A percentile compares a stretch with the other conserved stretches of the same genome.
phyloP scores from a whole-genome alignment of 345 rosid genomes.

The Trapa bicornis region DNA sequence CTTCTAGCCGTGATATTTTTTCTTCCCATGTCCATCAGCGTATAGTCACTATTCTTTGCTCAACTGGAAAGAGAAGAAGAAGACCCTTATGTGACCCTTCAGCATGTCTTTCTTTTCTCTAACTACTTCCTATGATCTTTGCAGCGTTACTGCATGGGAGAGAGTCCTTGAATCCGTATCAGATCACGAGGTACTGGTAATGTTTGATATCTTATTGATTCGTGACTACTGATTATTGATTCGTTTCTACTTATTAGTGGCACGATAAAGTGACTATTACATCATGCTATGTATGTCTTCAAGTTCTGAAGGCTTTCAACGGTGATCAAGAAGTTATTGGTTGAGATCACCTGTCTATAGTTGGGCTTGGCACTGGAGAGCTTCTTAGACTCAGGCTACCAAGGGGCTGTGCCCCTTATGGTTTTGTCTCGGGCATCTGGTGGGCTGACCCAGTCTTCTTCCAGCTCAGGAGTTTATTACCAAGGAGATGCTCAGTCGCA shows the following conservation, averaged over 20 bases:
- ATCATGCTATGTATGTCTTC: constrained; percentile 4
- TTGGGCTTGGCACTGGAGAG: constrained; percentile 58
- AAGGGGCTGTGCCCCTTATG: constrained; percentile 45
- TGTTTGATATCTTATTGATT: background rate
- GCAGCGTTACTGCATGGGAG: background rate
- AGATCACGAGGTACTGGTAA: constrained; percentile 17
- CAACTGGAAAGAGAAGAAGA: background rate
- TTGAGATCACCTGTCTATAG: constrained; percentile 10
- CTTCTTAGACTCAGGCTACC: constrained; percentile 53
- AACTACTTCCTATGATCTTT: background rate
- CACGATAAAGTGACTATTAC: background rate
- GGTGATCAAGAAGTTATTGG: background rate
- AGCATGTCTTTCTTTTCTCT: background rate
- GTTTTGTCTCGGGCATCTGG: constrained; percentile 73
- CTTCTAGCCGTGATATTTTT: background rate
- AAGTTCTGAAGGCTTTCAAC: background rate
- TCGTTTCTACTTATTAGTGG: background rate
- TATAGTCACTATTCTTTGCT: background rate
- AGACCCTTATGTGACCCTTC: too few relatives aligned
- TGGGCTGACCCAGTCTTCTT: constrained; percentile 76
- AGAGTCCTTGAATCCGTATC: constrained; percentile 25
- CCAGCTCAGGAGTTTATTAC: constrained; percentile 87
- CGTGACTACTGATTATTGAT: constrained; percentile 11
- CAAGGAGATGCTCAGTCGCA: constrained; percentile 96
- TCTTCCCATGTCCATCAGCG: background rate